Evolutionary conservation across 106 monocot genomes (phyloP), one percentile per base, ranked within the genome.

Genomic region (Narthecium ossifragum): DNA sequence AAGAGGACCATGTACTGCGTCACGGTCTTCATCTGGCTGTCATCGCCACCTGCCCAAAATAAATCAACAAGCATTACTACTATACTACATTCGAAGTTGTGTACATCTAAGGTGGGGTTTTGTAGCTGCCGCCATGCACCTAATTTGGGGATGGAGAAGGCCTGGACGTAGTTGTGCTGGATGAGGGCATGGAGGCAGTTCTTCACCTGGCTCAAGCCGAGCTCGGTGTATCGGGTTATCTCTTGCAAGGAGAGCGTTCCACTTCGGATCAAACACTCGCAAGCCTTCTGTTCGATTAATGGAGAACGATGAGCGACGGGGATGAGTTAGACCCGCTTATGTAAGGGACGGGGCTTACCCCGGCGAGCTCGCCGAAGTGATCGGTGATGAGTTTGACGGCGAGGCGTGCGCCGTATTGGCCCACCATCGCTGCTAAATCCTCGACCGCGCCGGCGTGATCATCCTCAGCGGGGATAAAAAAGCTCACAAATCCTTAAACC

Each of bases 161-260:
- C 81, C 76, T 99, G 91, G 27, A 88, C 81, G 78, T 91, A 99
- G 68, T 92, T 91, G 53, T 99, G 91, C 60, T 99, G 98, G 65
- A 91, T 75, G 40, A 99, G 91, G 26, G 88, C 80, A 23, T 91
- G 84, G 24, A 92, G 81, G 67, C 74, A 82, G 14, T 88, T 88
- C 81, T 85, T 92, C 11, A 82, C 82, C 57, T 82, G 68, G 6
- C 55, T 21, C 8, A 23, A 14, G 2, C 64, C 29, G 20, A 99
- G 66, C 54, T 74, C 62, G 4, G 70, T 72, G 70, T 64, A 74
- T n/a, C 75, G 76, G 36, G 65, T 51, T 18, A 82, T 46, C 34
- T 99, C 91, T n/a, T 64, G 74, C n/a, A 91, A 65, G 13, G 81
- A 53, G 17, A 84, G 71, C 12, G 84, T 60, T 5, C 91, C 91